Evolutionary conservation across 108 stramenopile species (phyloP).

Genomic region (Pseudonitzschia delicatissima): DNA sequence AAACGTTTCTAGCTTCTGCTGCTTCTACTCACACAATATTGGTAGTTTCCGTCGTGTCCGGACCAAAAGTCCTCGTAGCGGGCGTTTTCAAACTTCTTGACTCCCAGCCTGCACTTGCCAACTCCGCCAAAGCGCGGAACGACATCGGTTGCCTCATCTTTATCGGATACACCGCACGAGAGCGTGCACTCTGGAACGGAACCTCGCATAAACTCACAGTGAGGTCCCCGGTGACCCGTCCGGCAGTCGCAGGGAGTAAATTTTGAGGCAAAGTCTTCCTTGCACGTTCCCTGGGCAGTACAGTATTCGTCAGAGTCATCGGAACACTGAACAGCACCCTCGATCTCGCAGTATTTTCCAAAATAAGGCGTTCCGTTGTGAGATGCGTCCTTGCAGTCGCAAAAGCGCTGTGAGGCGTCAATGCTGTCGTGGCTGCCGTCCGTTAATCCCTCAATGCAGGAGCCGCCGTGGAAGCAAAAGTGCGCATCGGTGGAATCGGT

Average conservation of each 20-base stretch:
- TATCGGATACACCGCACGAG: slow-evolving; percentile 17
- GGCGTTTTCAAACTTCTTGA: slow-evolving; percentile 25
- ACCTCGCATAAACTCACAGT: slow-evolving; percentile 43
- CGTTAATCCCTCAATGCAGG: slow-evolving; percentile 32
- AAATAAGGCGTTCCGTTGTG: slow-evolving; percentile 37
- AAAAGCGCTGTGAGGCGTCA: slow-evolving; percentile 30
- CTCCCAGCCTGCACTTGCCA: slow-evolving; percentile 39
- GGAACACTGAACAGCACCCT: slow-evolving; percentile 22
- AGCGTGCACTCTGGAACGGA: slow-evolving; percentile 43
- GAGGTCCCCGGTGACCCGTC: slow-evolving; percentile 32
- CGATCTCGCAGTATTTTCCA: slow-evolving; percentile 45
- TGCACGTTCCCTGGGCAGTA: slow-evolving; percentile 41
- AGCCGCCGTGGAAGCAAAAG: slow-evolving; percentile 42
- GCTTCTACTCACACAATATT: slow-evolving; percentile 27
- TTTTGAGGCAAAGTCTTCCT: slow-evolving; percentile 22
- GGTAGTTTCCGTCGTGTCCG: slow-evolving; percentile 30
- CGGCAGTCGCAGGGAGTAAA: slow-evolving; percentile 40
- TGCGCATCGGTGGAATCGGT: slow-evolving; percentile 5
- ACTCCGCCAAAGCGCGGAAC: neutral
- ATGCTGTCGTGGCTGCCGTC: slow-evolving; percentile 7
- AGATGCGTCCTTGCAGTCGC: slow-evolving; percentile 33
- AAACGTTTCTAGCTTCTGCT: no score
- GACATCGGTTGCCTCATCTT: neutral
- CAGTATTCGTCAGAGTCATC: slow-evolving; percentile 17
- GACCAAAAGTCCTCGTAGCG: slow-evolving; percentile 25